Conservation (phyloP, 148 eudicot genomes). For the Limonium bicolor region DNA sequence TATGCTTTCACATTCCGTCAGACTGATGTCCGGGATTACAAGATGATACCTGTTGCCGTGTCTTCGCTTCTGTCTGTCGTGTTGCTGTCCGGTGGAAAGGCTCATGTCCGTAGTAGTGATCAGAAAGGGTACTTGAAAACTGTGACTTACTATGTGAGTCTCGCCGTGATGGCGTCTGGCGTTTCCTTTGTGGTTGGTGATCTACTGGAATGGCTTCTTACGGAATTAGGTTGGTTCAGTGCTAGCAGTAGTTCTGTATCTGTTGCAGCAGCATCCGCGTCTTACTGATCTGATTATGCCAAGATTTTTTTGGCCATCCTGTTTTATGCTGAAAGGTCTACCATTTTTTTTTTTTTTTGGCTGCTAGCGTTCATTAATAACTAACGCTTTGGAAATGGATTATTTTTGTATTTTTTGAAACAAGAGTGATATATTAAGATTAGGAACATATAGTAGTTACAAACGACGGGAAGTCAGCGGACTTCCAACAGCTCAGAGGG, state of each 20-base stretch:
- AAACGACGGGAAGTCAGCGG: too few relatives aligned
- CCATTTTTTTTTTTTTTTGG: too few relatives aligned
- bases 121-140: slow-evolving; percentile 45
- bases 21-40: slow-evolving; percentile 35
- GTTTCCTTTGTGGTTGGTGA: slow-evolving; percentile 49
- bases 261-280: too few relatives aligned
- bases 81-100: slow-evolving; percentile 50
- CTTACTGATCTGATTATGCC: too few relatives aligned
- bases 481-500: too few relatives aligned
- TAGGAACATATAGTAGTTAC: too few relatives aligned
- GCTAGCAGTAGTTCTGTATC: slow-evolving; percentile 11
- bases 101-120: slow-evolving; percentile 40
- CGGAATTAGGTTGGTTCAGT: slow-evolving; percentile 42
- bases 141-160: slow-evolving; percentile 22
- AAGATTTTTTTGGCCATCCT: too few relatives aligned
- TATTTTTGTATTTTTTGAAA: too few relatives aligned
- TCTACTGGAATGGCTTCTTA: slow-evolving; percentile 31
- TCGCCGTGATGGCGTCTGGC: slow-evolving; percentile 54
- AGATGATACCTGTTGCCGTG: slow-evolving; percentile 37
- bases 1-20: slow-evolving; percentile 45
- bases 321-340: too few relatives aligned
- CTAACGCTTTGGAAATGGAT: too few relatives aligned
- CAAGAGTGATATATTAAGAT: too few relatives aligned
- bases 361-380: too few relatives aligned
- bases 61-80: slow-evolving; percentile 42